Conservation (phyloP, 1,284 basidiomycete genomes). For the Sporisorium scitamineum region DNA sequence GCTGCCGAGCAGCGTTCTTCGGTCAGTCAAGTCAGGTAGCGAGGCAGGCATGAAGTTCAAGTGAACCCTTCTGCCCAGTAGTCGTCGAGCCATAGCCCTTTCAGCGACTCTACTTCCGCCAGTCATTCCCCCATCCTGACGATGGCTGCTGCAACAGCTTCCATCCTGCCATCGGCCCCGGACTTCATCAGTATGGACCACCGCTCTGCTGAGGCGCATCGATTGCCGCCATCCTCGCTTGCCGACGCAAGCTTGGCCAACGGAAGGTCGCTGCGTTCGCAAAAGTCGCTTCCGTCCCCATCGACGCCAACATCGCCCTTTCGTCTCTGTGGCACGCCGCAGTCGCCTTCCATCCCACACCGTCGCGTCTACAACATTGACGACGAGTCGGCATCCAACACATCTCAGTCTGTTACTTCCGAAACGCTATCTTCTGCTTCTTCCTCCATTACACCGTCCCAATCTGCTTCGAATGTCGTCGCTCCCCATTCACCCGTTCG, state of each 20-base stretch:
- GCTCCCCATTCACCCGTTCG: constrained; percentile 16
- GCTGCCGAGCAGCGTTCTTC: not conserved
- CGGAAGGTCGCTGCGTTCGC: constrained; percentile 25
- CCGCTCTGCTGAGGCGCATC: constrained; percentile 24
- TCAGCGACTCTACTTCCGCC: not conserved
- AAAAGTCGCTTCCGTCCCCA: constrained; percentile 31
- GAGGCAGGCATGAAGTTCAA: constrained; percentile 26
- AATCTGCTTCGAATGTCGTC: constrained; percentile 24
- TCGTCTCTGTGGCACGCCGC: constrained; percentile 13
- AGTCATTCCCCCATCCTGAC: constrained; percentile 5
- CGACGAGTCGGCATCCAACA: constrained; percentile 13
- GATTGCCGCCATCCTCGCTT: constrained; percentile 15
- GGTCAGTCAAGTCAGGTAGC: not conserved
- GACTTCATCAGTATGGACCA: constrained; percentile 43
- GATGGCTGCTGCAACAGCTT: constrained; percentile 42
- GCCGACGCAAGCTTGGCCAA: constrained; percentile 12
- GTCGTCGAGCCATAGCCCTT: constrained; percentile 5
- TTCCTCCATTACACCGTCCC: constrained; percentile 26
- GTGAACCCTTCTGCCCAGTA: constrained; percentile 9
- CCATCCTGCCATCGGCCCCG: constrained; percentile 35
- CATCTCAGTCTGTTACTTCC: constrained; percentile 6
- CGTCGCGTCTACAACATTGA: constrained; percentile 45
- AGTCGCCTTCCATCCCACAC: constrained; percentile 37
- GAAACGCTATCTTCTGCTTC: constrained; percentile 11
- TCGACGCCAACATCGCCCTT: constrained; percentile 27